These are phyloP conservation scores for Leccinum solheimii DNA, from an alignment of 1,284 basidiomycete species.

Conservation along the genomic window DNA sequence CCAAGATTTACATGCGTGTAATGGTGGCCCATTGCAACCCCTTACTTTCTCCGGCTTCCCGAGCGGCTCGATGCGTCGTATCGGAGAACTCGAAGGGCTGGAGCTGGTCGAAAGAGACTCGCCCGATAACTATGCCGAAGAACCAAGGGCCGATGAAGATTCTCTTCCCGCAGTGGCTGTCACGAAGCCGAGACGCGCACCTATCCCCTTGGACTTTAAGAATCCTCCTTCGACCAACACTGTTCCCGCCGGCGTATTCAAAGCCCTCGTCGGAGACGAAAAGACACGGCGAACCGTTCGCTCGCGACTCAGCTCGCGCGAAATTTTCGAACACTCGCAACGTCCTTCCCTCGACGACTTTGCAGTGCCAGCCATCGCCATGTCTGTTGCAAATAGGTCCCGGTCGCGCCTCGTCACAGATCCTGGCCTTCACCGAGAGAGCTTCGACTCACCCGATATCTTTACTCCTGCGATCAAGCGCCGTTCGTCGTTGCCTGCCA, in stretches of 20 bases:
- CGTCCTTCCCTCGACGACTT: slow-evolving; percentile 74
- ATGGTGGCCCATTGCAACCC: slow-evolving; percentile 46
- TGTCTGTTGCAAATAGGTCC: slow-evolving; percentile 44
- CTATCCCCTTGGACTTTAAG: slow-evolving; percentile 79
- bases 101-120: slow-evolving; percentile 19
- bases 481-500: slow-evolving; percentile 62
- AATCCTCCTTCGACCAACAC: slow-evolving; percentile 71
- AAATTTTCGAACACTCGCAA: slow-evolving; percentile 60
- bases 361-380: slow-evolving; percentile 66
- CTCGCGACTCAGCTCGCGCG: slow-evolving; percentile 69
- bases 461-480: slow-evolving; percentile 50
- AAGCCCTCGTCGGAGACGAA: slow-evolving; percentile 68
- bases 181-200: slow-evolving; percentile 62
- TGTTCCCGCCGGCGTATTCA: slow-evolving; percentile 80
- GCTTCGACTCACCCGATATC: slow-evolving; percentile 44
- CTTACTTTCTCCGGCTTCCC: slow-evolving; percentile 65
- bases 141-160: slow-evolving; percentile 33
- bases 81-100: slow-evolving; percentile 16
- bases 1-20: slow-evolving; percentile 33
- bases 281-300: slow-evolving; percentile 66
- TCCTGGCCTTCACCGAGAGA: slow-evolving; percentile 39
- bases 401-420: slow-evolving; percentile 57
- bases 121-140: slow-evolving; percentile 9
- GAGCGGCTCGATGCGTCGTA: slow-evolving; percentile 31
- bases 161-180: slow-evolving; percentile 37